Base-by-base conservation (phyloP, 805 yeast species). In the Pichia cephalocereana region DNA sequence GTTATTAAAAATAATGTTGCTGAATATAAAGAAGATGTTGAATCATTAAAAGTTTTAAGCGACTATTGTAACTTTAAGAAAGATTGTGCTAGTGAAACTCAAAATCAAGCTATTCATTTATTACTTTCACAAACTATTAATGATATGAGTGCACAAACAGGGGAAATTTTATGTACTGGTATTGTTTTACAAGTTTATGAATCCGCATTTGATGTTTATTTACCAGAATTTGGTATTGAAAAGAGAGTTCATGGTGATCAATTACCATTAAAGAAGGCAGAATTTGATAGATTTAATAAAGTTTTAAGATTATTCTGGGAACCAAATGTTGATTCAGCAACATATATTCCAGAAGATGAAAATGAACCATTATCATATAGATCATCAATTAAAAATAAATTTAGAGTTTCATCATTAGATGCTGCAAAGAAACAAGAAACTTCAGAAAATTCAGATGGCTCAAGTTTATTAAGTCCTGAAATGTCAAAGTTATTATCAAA, bases 171-270 rank as follows among this genome's bases (percentile, higher is more conserved):
- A 53, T 80, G 89, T 38, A 80, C 82, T 77, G 97, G 95, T 15
- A 79, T 88, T 15, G 93, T 91, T 17, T 68, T 88, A 27, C 96
- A 89, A 64, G 97, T 91, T 10, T 90, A 91, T 64, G 98, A 93
- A 66, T 86, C 96, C 1, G 87, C 98, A 2, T 93, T 93, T 68
- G 99, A 93, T 64, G 91, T 90, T 4, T 79, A 85, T 55, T 72
- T 90, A 52, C 96, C 96, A 2, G 96, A 88, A 55, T 84, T 89
- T 68, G 97, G 97, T 41, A 85, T 90, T 57, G 97, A 90, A 63
- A 90, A 90, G 66, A 76, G 97, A 59, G 96, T 90, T 23, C 99
- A 93, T 61, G 97, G 98, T 28, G 99, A 93, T 67, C 98, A 93
- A 67, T 71, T 93, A 48, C 98, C 98, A 11, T 71, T 91, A 53